A percentile compares a stretch with the other conserved stretches of the same genome.
Evolutionary conservation across 1,284 basidiomycete genomes (phyloP).

Genomic region (Xanthoconium separans): DNA sequence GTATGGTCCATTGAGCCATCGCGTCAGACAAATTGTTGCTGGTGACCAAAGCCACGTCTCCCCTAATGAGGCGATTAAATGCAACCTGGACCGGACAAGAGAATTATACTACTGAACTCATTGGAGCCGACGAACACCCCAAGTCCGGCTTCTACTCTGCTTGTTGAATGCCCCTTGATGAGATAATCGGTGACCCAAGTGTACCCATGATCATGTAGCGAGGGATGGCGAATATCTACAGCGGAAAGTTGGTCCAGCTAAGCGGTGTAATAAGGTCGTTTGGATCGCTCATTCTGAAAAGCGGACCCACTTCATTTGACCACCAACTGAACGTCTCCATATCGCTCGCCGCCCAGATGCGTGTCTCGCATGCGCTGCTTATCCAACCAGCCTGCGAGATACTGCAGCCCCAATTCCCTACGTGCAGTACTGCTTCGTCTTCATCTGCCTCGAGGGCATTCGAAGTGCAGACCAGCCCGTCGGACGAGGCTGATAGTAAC

Average conservation of each 20-base stretch:
- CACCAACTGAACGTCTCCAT: conserved; percentile 84
- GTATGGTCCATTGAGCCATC: conserved; percentile 46
- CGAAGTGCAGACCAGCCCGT: conserved; percentile 68
- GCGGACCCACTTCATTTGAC: conserved; percentile 57
- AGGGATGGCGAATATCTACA: conserved; percentile 53
- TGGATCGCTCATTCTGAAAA: not conserved
- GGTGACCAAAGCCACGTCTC: conserved; percentile 56
- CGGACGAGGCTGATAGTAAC: conserved; percentile 69
- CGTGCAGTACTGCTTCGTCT: conserved; percentile 68
- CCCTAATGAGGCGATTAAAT: conserved; percentile 39
- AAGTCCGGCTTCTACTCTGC: conserved; percentile 26
- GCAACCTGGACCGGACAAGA: not conserved
- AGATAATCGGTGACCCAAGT: conserved; percentile 68
- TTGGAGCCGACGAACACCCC: conserved; percentile 61
- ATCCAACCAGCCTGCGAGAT: conserved; percentile 74
- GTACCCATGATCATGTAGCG: conserved; percentile 43
- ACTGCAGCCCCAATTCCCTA: conserved; percentile 75
- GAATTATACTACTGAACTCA: conserved; percentile 42
- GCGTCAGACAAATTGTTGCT: conserved; percentile 38
- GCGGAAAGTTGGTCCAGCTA: conserved; percentile 52
- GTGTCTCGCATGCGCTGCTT: conserved; percentile 29
- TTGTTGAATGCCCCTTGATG: conserved; percentile 42
- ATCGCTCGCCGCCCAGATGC: conserved; percentile 74
- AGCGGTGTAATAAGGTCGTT: not conserved
- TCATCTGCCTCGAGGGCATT: conserved; percentile 69